Conservation (phyloP, 2,329 filamentous ascomycete species). For the Pseudogymnoascus sp. region DNA sequence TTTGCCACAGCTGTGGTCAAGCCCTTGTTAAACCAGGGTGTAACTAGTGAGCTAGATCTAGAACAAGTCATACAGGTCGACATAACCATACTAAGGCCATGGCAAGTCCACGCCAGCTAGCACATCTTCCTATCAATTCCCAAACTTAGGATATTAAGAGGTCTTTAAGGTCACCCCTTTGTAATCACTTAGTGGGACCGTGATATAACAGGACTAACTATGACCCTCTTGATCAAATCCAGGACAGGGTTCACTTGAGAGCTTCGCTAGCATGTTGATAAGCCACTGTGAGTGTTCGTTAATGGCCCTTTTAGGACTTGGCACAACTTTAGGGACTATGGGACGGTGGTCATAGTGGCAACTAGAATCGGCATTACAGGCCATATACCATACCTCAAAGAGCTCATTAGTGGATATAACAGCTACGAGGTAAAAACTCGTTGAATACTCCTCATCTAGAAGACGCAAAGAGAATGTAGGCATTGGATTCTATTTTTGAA, state of each 20-base stretch:
- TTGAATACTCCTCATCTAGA: constrained; percentile 15
- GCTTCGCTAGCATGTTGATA: constrained; percentile 2
- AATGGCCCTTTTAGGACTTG: constrained; percentile 11
- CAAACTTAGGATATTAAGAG: constrained; percentile 10
- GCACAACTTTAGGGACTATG: constrained; percentile 13
- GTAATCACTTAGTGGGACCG: constrained; percentile 17
- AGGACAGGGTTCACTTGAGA: constrained; percentile 14
- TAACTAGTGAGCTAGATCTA: background rate
- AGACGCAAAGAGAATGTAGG: constrained; percentile 15
- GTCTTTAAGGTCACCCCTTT: constrained; percentile 13
- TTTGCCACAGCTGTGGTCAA: constrained; percentile 11
- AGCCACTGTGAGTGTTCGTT: constrained; percentile 10
- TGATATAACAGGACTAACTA: constrained; percentile 10
- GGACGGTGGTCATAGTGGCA: constrained; percentile 14
- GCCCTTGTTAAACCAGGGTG: constrained; percentile 7
- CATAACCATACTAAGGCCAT: constrained; percentile 13
- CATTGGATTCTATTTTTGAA: background rate
- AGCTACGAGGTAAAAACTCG: constrained; percentile 13
- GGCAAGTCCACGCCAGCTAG: constrained; percentile 13
- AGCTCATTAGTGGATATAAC: constrained; percentile 18
- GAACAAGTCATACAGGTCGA: constrained; percentile 11
- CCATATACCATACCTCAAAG: constrained; percentile 17
- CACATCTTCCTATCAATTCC: constrained; percentile 15
- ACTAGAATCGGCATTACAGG: constrained; percentile 16
- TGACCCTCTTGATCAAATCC: constrained; percentile 14